Evolutionary conservation across 2,329 filamentous ascomycete species (phyloP), one percentile per base, ranked within the genome.

Genomic region (Grosmannia huntii): DNA sequence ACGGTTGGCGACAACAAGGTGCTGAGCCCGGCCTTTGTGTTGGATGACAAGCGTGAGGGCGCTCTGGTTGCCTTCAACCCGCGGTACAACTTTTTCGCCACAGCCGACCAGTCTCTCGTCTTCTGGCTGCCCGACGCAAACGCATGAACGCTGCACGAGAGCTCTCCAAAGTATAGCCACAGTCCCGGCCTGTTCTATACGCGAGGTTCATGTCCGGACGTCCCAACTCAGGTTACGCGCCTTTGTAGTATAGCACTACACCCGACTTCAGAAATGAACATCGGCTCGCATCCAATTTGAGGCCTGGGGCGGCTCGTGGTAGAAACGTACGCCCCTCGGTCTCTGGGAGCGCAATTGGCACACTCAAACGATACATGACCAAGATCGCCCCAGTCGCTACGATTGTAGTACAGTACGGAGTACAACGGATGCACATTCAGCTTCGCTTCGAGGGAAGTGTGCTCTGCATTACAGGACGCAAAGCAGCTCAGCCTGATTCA

Each of bases 41-140:
- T 87, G 53, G 82, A 86, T 48, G 84, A 86, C 64, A 81, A 80
- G 73, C 83, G 76, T 68, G 84, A 82, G 72, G 83, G 83, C 5
- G 87, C 87, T 0, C 80, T 95, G 14, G 77, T 96, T 49, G 89
- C 87, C 25, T 94, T 90, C 69, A 97, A 96, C 68, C 94, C 91
- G 28, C 81, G 91, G 55, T 94, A 87, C 71, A 96, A 97, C 71
- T 85, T 96, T 75, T 80, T 97, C 64, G 91, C 90, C 10, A 94
- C 86, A 51, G 94, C 90, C 4, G 91, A 97, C 65, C 86, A 86
- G 67, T 90, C 96, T 57, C 75, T 90, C 60, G 72, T 89, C 23
- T 89, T 91, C 65, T 91, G 87, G 87, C 70, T 89, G 41, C 87
- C 87, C 1, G 86, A 90, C 68, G 80, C 83, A 50, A 76, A 81